Conservation (phyloP, 1,284 basidiomycete genomes). For the Ceratobasidium sp. region DNA sequence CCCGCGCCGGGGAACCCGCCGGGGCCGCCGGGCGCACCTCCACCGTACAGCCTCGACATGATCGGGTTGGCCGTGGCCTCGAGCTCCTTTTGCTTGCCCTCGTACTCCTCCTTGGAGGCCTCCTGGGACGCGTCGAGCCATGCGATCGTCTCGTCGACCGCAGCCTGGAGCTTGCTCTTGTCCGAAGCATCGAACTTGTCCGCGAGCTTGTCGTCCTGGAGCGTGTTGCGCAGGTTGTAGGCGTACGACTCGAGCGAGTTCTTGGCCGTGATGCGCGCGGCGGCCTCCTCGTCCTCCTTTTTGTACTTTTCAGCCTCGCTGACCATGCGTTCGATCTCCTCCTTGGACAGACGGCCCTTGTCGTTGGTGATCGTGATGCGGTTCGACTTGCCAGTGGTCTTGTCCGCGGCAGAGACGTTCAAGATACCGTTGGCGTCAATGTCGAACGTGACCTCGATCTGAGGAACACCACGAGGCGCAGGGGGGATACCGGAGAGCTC, state of each 20-base stretch:
- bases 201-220: slow-evolving; percentile 82
- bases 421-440: slow-evolving; percentile 98
- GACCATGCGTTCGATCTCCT: slow-evolving; percentile 99
- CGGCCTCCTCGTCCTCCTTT: slow-evolving; percentile 81
- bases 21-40: slow-evolving; percentile 52
- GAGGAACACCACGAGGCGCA: slow-evolving; percentile 97
- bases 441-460: slow-evolving; percentile 98
- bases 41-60: slow-evolving; percentile 91
- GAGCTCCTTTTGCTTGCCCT: slow-evolving; percentile 94
- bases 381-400: slow-evolving; percentile 96
- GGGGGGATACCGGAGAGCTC: slow-evolving; percentile 98
- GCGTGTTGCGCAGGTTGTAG: slow-evolving; percentile 94
- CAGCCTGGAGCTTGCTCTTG: slow-evolving; percentile 84
- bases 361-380: slow-evolving; percentile 98
- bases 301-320: slow-evolving; percentile 92
- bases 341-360: slow-evolving; percentile 97
- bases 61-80: slow-evolving; percentile 91
- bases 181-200: slow-evolving; percentile 89
- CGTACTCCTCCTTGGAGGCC: slow-evolving; percentile 95
- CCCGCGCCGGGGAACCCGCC: slow-evolving; percentile 54
- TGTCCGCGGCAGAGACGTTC: slow-evolving; percentile 95
- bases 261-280: slow-evolving; percentile 85
- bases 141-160: slow-evolving; percentile 84
- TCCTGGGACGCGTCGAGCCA: slow-evolving; percentile 92
- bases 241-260: slow-evolving; percentile 91